Conservation (phyloP, 768 basidiomycete species). For the Amyloporia xantha region DNA sequence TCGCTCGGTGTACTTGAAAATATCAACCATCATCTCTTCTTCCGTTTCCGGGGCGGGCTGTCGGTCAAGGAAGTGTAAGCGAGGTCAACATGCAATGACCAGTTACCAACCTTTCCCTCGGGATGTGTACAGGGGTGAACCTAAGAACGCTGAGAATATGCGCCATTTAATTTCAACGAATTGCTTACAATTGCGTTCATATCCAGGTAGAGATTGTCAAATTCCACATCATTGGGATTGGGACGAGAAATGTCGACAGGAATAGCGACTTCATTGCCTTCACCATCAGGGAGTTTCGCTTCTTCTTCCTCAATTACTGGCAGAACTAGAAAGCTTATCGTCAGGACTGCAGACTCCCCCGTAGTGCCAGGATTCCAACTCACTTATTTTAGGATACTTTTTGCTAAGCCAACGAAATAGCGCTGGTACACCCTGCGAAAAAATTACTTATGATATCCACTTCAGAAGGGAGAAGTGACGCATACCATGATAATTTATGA, state of each 20-base stretch:
- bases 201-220: constrained; percentile 95
- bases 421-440: constrained; percentile 85
- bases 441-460: not conserved
- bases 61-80: not conserved
- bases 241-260: constrained; percentile 73
- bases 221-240: constrained; percentile 95
- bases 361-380: constrained; percentile 20
- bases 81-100: too few species aligned
- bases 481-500: constrained; percentile 11
- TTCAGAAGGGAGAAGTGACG: not conserved
- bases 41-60: constrained; percentile 84
- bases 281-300: constrained; percentile 54
- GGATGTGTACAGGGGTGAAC: constrained; percentile 99
- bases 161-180: not conserved
- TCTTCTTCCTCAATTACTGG: constrained; percentile 86
- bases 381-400: constrained; percentile 97
- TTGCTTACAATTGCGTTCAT: constrained; percentile 95
- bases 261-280: constrained; percentile 60
- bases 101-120: constrained; percentile 83
- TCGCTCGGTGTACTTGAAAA: constrained; percentile 94
- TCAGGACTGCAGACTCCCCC: not conserved
- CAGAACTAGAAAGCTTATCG: constrained; percentile 38
- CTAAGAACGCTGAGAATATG: constrained; percentile 29
- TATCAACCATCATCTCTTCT: constrained; percentile 98
- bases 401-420: constrained; percentile 98